Evolutionary conservation across 2,329 filamentous ascomycete genomes (phyloP).

Genomic region (Nemania sp.): DNA sequence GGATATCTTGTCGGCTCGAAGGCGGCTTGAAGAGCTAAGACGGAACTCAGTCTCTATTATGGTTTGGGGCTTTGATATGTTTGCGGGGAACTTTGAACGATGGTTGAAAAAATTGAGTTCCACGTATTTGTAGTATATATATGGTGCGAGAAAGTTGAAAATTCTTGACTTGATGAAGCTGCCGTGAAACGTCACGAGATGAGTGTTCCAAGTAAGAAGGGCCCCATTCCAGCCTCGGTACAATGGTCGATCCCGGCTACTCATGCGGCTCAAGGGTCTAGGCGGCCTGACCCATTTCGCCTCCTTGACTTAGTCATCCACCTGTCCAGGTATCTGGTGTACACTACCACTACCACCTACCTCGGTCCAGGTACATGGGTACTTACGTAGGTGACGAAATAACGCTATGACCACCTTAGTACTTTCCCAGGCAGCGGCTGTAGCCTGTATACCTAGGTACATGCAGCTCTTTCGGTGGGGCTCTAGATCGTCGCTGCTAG

Average conservation of each 20-base stretch:
- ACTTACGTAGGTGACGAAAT: too few relatives aligned
- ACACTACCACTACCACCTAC: too few relatives aligned
- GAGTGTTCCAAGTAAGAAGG: neutral
- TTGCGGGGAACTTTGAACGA: neutral
- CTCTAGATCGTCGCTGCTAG: neutral
- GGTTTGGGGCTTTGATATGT: too few relatives aligned
- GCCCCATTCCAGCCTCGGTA: constrained; percentile 29
- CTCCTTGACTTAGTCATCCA: constrained; percentile 4
- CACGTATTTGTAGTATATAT: neutral
- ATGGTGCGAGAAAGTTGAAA: neutral
- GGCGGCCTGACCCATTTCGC: constrained; percentile 1
- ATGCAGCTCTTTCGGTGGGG: constrained; percentile 1
- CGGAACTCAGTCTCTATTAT: neutral
- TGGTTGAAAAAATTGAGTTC: neutral
- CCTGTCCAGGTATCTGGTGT: too few relatives aligned
- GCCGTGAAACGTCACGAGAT: constrained; percentile 25
- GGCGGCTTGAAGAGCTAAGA: neutral
- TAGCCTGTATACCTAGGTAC: too few relatives aligned
- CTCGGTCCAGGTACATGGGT: too few relatives aligned
- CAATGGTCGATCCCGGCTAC: constrained; percentile 13
- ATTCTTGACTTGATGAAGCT: constrained; percentile 1
- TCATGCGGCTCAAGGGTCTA: constrained; percentile 23
- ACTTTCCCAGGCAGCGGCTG: too few relatives aligned
- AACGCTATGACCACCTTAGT: too few relatives aligned
- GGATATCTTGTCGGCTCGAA: neutral